Evolutionary conservation across 768 basidiomycete genomes (phyloP).

Genomic region (Mrakia blollopis): DNA sequence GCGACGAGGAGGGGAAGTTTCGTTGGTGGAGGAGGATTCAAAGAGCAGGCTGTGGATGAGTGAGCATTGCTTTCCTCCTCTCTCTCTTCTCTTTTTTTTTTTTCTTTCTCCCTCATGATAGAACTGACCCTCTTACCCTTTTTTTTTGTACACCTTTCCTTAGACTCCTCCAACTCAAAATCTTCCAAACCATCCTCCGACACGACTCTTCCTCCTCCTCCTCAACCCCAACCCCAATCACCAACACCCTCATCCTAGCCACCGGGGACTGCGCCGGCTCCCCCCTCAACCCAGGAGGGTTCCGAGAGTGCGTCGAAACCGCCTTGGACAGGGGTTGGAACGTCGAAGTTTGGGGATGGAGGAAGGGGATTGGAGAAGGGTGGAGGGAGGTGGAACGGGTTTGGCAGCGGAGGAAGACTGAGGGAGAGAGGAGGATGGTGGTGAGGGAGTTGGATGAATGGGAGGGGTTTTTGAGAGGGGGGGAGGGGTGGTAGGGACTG

Average conservation of each 20-base stretch:
- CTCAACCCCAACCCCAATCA: not conserved
- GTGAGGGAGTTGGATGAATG: conserved; percentile 3
- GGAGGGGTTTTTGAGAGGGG: not conserved
- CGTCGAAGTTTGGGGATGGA: conserved; percentile 93
- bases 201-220: conserved; percentile 50
- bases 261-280: conserved; percentile 91
- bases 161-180: conserved; percentile 73
- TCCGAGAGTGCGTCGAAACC: conserved; percentile 76
- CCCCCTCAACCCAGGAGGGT: conserved; percentile 89
- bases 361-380: conserved; percentile 65
- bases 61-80: not conserved
- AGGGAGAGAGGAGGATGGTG: not conserved
- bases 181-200: conserved; percentile 76
- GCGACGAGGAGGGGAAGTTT: conserved; percentile 4
- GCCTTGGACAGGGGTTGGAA: conserved; percentile 86
- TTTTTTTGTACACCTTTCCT: not conserved
- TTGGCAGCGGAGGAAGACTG: not conserved
- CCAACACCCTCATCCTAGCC: conserved; percentile 72
- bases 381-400: conserved; percentile 51
- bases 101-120: not conserved
- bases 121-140: not conserved
- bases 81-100: not conserved
- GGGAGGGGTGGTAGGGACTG: not conserved
- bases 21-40: conserved; percentile 3
- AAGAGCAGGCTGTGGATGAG: conserved; percentile 94